Conservation (phyloP, 768 basidiomycete species). For the Asterophora lycoperdoides region DNA sequence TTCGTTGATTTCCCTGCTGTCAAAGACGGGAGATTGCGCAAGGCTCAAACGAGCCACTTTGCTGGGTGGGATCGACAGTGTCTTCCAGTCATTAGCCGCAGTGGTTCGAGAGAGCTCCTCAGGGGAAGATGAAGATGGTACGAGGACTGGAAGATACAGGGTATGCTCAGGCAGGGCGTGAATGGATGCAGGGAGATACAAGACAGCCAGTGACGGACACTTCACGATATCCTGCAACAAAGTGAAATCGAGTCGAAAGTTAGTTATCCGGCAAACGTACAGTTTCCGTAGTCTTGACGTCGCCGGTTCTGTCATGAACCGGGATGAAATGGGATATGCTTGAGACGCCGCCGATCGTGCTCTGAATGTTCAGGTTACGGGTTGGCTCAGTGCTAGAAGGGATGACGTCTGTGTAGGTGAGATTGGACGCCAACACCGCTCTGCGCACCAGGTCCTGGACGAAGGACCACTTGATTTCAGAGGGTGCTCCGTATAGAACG, state of each 20-base stretch:
- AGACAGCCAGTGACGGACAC: constrained; percentile 60
- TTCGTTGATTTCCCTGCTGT: constrained; percentile 39
- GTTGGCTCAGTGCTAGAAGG: constrained; percentile 20
- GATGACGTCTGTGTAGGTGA: constrained; percentile 24
- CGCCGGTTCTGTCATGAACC: constrained; percentile 37
- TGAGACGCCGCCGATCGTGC: constrained; percentile 19
- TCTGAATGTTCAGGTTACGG: constrained; percentile 28
- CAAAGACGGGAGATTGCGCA: constrained; percentile 37
- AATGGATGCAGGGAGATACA: constrained; percentile 55
- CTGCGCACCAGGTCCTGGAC: constrained; percentile 57
- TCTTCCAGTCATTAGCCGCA: constrained; percentile 41
- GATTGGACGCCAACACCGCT: constrained; percentile 38
- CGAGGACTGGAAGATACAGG: constrained; percentile 57
- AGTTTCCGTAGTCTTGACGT: constrained; percentile 18
- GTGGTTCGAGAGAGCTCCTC: constrained; percentile 20
- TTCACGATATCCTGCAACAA: constrained; percentile 32
- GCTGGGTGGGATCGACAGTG: constrained; percentile 36
- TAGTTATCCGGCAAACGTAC: constrained; percentile 33
- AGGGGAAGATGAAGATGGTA: constrained; percentile 24
- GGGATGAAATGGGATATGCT: constrained; percentile 28
- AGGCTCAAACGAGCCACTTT: constrained; percentile 37
- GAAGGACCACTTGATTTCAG: constrained; percentile 57
- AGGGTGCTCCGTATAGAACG: constrained; percentile 61
- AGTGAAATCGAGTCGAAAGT: constrained; percentile 33
- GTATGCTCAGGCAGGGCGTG: constrained; percentile 34